Base-by-base conservation (phyloP, 169 alveolate species). In the Plasmodium fragile region DNA sequence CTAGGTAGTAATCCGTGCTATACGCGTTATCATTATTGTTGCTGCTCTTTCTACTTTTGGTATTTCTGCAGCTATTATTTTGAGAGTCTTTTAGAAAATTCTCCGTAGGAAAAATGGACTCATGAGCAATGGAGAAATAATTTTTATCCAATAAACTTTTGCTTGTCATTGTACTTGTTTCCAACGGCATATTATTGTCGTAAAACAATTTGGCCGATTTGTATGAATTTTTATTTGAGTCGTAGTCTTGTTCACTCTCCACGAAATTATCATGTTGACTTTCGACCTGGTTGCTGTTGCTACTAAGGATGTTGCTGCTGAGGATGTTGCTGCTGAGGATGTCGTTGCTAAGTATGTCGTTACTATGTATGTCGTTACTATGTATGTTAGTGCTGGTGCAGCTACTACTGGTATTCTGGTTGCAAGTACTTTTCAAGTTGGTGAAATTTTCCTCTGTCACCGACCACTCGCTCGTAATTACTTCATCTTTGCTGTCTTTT, bases 121-220 rank as follows among this genome's bases (percentile, higher is more conserved):
- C 41, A 13, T 70, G 65, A 39, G 52, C 72, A n/a, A 18, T 41
- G 22, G 70, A 22, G 28, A 41, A 82, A 36, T 82, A 69, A 30
- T 82, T 70, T 3, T 82, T 82, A 36, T 82, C 81, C 30, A 82
- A 82, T 18, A 69, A 41, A n/a, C 5, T 34, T 10, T 41, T 22
- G 16, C 22, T 28, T n/a, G 32, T 82, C 25, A 18, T 25, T 82
- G 11, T 22, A 22, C n/a, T 5, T 49, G 45, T 41, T 82, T 82
- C 70, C 18, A 69, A 41, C 1, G 71, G 55, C n/a, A 71, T 18
- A 81, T 16, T 28, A 82, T 10, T 65, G 4, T 82, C 73, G 73
- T 82, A 82, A 82, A 82, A 82, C 18, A 41, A 25, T 39, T 82
- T 82, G 71, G 75, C 73, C 7, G 82, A 82, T 18, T 82, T 82